A percentile compares a stretch with the other conserved stretches of the same genome.
Conservation (phyloP, 306 rosid genomes). For the Hippophae gyantsensis region DNA sequence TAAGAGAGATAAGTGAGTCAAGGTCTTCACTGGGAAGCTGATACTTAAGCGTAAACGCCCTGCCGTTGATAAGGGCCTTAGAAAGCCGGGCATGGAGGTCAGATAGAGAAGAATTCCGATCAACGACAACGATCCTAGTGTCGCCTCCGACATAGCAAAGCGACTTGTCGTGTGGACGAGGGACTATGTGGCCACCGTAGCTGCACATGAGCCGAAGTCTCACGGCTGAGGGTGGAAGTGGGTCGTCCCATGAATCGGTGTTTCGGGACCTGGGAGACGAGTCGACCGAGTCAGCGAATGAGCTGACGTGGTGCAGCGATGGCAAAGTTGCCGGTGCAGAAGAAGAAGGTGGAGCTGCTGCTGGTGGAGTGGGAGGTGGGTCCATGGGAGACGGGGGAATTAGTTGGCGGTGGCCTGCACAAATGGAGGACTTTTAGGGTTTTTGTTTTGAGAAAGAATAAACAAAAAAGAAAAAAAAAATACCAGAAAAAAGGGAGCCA, state of each 20-base stretch:
- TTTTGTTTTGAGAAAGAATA: neutral
- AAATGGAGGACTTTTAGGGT: neutral
- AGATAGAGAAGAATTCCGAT: constrained; percentile 52
- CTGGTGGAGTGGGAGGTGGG: constrained; percentile 19
- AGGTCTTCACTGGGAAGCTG: constrained; percentile 94
- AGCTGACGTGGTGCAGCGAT: constrained; percentile 30
- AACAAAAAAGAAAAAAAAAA: no score
- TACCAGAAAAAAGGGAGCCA: no score
- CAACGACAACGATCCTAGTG: constrained; percentile 74
- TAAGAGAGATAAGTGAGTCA: constrained; percentile 76
- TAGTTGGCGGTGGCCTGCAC: constrained; percentile 12
- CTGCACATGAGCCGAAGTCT: constrained; percentile 80
- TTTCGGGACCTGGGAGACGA: constrained; percentile 82
- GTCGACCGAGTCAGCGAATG: constrained; percentile 53
- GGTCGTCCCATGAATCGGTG: constrained; percentile 82
- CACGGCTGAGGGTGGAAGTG: constrained; percentile 32
- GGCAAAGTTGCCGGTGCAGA: constrained; percentile 3
- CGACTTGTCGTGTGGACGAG: constrained; percentile 91
- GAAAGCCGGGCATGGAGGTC: constrained; percentile 71
- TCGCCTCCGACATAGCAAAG: constrained; percentile 94
- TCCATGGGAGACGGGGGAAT: constrained; percentile 25
- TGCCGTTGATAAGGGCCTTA: constrained; percentile 52
- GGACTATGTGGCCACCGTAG: constrained; percentile 36
- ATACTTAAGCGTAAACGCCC: constrained; percentile 67
- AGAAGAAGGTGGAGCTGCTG: constrained; percentile 21